These are phyloP conservation scores for Achaetomiella virescens DNA, from an alignment of 495 filamentous ascomycete species.

Conservation along the genomic window DNA sequence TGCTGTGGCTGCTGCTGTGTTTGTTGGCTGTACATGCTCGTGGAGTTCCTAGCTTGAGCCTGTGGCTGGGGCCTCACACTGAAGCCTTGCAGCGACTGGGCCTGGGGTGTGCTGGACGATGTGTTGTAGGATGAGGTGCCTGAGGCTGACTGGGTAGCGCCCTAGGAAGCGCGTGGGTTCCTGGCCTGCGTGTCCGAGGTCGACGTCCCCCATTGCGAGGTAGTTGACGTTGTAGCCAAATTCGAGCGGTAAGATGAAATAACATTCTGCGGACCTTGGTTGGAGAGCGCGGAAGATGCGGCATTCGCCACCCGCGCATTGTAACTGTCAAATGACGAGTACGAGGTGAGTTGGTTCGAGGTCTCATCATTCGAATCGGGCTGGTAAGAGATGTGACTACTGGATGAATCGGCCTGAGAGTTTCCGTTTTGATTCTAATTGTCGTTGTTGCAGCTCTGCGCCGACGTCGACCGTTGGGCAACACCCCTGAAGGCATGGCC, in stretches of 20 bases:
- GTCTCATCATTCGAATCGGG: slow-evolving; percentile 16
- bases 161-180: slow-evolving; percentile 18
- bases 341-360: slow-evolving; percentile 15
- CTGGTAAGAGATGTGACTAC: slow-evolving; percentile 20
- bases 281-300: slow-evolving; percentile 11
- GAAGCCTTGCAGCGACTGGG: slow-evolving; percentile 22
- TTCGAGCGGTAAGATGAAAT: slow-evolving; percentile 20
- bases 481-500: slow-evolving; percentile 6
- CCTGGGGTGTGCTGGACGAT: slow-evolving; percentile 14
- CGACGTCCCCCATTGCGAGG: slow-evolving; percentile 22
- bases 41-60: slow-evolving; percentile 16
- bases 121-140: slow-evolving; percentile 9
- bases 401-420: slow-evolving; percentile 17
- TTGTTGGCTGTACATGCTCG: slow-evolving; percentile 20
- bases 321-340: slow-evolving; percentile 23
- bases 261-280: slow-evolving; percentile 16
- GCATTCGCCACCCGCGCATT: slow-evolving; percentile 13
- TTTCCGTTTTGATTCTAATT: slow-evolving; percentile 15
- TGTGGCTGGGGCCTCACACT: slow-evolving; percentile 22
- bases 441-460: slow-evolving; percentile 17
- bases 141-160: slow-evolving; percentile 10
- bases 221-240: slow-evolving; percentile 13
- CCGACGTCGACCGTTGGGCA: slow-evolving; percentile 12
- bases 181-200: slow-evolving; percentile 14
- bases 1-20: slow-evolving; percentile 13